Conservation (phyloP, 371 early-diverging fungal genomes). For the Lichtheimia hyalospora region DNA sequence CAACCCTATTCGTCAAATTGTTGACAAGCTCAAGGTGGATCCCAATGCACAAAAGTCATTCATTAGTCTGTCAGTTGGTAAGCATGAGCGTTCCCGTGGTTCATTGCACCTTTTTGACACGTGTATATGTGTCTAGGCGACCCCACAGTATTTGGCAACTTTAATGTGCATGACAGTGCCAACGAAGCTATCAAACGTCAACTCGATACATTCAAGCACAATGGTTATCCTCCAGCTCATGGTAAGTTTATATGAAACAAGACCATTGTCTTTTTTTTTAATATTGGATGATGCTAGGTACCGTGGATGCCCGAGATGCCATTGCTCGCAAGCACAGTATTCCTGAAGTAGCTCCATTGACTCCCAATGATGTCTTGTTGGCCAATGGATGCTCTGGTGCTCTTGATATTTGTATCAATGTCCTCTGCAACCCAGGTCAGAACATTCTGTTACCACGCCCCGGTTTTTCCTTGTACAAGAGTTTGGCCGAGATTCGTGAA, state of each 20-base stretch:
- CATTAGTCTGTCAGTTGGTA: conserved; percentile 83
- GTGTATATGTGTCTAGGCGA: conserved; percentile 55
- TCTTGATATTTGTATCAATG: conserved; percentile 74
- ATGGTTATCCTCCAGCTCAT: conserved; percentile 87
- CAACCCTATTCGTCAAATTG: conserved; percentile 90
- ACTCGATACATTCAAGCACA: conserved; percentile 66
- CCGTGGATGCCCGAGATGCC: conserved; percentile 70
- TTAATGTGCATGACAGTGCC: conserved; percentile 69
- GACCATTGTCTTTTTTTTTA: not conserved
- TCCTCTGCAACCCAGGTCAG: conserved; percentile 76
- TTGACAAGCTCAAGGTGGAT: conserved; percentile 72
- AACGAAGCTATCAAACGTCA: conserved; percentile 72
- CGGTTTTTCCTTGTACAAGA: conserved; percentile 89
- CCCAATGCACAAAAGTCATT: conserved; percentile 71
- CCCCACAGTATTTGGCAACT: conserved; percentile 91
- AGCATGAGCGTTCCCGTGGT: not conserved
- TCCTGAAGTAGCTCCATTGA: conserved; percentile 67
- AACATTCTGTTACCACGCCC: conserved; percentile 89
- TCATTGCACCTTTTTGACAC: not conserved
- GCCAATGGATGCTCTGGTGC: conserved; percentile 88
- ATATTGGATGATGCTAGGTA: conserved; percentile 35
- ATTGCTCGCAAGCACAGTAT: conserved; percentile 68
- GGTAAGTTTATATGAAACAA: conserved; percentile 54
- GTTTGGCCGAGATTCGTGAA: conserved; percentile 77
- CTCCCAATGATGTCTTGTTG: conserved; percentile 77